These are phyloP conservation scores for Colletotrichum echinochloae DNA, from an alignment of 2,329 filamentous ascomycete species.

Conservation along the genomic window DNA sequence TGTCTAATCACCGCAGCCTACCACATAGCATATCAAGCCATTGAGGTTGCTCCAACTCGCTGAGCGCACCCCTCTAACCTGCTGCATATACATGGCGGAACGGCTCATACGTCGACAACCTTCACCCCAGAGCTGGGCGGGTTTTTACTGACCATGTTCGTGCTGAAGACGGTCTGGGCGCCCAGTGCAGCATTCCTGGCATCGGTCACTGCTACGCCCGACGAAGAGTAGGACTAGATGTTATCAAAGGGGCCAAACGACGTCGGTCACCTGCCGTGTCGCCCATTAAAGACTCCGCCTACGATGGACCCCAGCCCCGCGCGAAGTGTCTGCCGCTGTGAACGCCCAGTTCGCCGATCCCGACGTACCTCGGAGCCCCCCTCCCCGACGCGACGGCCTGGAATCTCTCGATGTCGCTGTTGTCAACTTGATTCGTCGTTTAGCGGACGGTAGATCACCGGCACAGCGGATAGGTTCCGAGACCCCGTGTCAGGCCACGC, in stretches of 20 bases:
- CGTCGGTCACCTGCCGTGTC: slow-evolving; percentile 47
- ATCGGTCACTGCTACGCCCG: not conserved
- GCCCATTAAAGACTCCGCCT: slow-evolving; percentile 60
- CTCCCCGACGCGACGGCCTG: slow-evolving; percentile 50
- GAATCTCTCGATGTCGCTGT: slow-evolving; percentile 45
- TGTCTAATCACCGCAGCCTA: not conserved
- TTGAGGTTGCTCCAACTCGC: not conserved
- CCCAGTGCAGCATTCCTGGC: not conserved
- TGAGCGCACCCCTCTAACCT: not conserved
- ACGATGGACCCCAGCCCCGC: slow-evolving; percentile 59
- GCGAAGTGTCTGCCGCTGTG: slow-evolving; percentile 57
- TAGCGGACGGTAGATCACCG: slow-evolving; percentile 43
- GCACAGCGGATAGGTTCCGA: slow-evolving; percentile 43
- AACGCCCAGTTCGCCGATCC: slow-evolving; percentile 49
- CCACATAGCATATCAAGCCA: too few species aligned
- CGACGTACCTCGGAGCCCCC: slow-evolving; percentile 48
- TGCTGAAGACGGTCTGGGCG: slow-evolving; percentile 50
- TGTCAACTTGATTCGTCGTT: slow-evolving; percentile 47
- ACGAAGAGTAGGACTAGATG: not conserved
- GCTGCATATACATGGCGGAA: slow-evolving; percentile 58
- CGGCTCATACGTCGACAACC: slow-evolving; percentile 54
- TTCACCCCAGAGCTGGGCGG: slow-evolving; percentile 56
- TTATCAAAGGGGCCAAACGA: too few species aligned
- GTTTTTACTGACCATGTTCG: slow-evolving; percentile 55
- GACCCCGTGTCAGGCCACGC: slow-evolving; percentile 56